Base-by-base conservation (phyloP, 2,329 filamentous ascomycete genomes). In the Aspergillus hortae region DNA sequence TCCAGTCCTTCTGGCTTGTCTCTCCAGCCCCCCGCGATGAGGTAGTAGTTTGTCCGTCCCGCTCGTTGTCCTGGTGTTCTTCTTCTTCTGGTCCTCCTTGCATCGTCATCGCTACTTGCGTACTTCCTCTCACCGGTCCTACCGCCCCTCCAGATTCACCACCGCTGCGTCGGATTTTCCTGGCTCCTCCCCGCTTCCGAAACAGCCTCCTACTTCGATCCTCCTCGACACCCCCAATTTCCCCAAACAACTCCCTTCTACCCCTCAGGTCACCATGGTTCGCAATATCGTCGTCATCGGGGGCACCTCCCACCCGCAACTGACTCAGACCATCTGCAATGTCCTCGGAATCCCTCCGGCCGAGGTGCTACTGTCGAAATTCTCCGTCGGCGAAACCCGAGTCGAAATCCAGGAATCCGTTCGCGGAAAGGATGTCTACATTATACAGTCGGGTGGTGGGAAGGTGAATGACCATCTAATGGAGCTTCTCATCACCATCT, bases 341-440 rank as follows among this genome's bases (percentile, higher is more conserved):
- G 87, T 90, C 61, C 86, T 99, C 54, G 90, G 92, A 62, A 85
- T 99, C 49, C 87, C 90, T n/a, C 80, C 84, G 17, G 90, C 90
- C 62, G 87, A 91, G 67, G 88, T 92, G 61, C 85, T 92, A 56
- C 84, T 97, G 46, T 83, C 80, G 68, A 96, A 96, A 76, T 99
- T 99, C 77, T 90, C 91, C 30, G 90, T 94, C 48, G 94, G 94
- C 61, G 94, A 97, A 77, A 95, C 89, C 61, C 86, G 92, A 50
- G 92, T 95, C 57, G 94, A 97, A 74, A 95, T 99, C 67, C 83
- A 92, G 71, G 94, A 99, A 74, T 96, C 91, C 12, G 94, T 99
- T 47, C 88, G 94, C 63, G 94, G 90, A 63, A 99, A 99, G 73
- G 94, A 99, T 84, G 94, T 96, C 70, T 99, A 95, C 77, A 96